These are phyloP conservation scores for Ophiosphaerella narmari DNA, from an alignment of 2,329 filamentous ascomycete species.

Conservation along the genomic window DNA sequence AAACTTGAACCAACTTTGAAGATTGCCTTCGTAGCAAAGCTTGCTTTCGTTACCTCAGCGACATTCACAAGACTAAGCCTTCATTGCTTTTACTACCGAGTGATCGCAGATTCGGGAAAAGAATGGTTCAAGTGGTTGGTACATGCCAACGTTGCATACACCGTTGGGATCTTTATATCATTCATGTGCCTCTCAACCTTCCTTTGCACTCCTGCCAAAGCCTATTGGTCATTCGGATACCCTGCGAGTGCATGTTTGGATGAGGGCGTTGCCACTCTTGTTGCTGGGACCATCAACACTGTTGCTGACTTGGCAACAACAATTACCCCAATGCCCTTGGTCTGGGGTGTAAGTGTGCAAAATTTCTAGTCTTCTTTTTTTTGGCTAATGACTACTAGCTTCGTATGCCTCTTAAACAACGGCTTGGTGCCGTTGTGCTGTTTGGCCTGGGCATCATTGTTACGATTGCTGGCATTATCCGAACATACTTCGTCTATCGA, in stretches of 20 bases:
- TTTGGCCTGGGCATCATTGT: conserved; percentile 51
- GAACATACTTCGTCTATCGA: conserved; percentile 53
- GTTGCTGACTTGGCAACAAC: conserved; percentile 51
- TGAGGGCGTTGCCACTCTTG: conserved; percentile 48
- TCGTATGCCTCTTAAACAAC: conserved; percentile 49
- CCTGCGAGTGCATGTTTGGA: conserved; percentile 44
- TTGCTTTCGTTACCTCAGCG: conserved; percentile 49
- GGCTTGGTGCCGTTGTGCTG: conserved; percentile 46
- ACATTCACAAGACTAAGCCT: conserved; percentile 52
- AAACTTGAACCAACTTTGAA: conserved; percentile 33
- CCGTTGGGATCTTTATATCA: conserved; percentile 44
- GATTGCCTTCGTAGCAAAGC: conserved; percentile 50
- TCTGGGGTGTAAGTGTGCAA: conserved; percentile 35
- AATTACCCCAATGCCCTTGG: conserved; percentile 50
- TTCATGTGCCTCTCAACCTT: conserved; percentile 46
- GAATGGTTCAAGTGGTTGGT: conserved; percentile 47
- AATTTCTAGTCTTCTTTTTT: background rate
- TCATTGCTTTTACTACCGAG: conserved; percentile 53
- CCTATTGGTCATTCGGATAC: conserved; percentile 49
- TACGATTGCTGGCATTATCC: conserved; percentile 48
- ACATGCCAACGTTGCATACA: conserved; percentile 46
- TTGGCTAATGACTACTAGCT: conserved; percentile 25
- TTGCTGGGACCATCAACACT: conserved; percentile 50
- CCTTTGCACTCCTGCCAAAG: conserved; percentile 48
- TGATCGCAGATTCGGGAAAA: conserved; percentile 48